Percentiles rank a stretch among this genome's conserved stretches.
Evolutionary conservation across 2,329 filamentous ascomycete species (phyloP).

Genomic region (Pyrenochaeta sp.): DNA sequence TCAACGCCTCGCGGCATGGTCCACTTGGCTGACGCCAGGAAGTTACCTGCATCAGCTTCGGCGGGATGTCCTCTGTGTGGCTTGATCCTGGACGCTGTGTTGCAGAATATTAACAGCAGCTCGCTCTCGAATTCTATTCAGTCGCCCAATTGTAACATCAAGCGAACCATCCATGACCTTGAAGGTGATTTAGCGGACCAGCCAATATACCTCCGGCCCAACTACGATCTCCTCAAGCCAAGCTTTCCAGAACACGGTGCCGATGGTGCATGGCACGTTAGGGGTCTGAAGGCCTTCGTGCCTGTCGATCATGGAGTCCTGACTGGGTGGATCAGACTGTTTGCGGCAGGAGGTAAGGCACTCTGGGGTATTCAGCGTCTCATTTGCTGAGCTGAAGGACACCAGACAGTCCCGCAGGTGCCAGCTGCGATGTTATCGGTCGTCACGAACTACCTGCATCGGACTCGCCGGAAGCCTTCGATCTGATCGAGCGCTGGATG

Average conservation of each 20-base stretch:
- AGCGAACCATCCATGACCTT: conserved; percentile 15
- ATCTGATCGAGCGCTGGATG: conserved; percentile 29
- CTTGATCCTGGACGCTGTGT: conserved; percentile 23
- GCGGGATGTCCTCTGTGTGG: conserved; percentile 26
- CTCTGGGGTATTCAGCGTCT: not conserved
- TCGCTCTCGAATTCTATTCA: not conserved
- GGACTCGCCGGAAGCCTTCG: conserved; percentile 31
- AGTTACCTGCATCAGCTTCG: conserved; percentile 20
- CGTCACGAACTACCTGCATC: conserved; percentile 26
- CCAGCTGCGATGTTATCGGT: conserved; percentile 29
- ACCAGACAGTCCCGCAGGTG: conserved; percentile 25
- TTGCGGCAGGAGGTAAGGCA: conserved; percentile 22
- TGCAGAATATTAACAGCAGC: conserved; percentile 18
- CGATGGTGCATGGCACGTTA: conserved; percentile 20
- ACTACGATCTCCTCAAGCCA: conserved; percentile 19
- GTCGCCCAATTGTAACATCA: conserved; percentile 3
- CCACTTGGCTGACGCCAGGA: conserved; percentile 25
- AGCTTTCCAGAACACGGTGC: conserved; percentile 24
- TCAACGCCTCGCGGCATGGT: conserved; percentile 25
- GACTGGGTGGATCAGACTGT: conserved; percentile 27
- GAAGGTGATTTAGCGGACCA: conserved; percentile 14
- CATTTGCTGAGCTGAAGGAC: conserved; percentile 20
- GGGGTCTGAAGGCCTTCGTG: conserved; percentile 25
- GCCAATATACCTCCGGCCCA: conserved; percentile 30
- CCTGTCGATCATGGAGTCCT: conserved; percentile 28